Evolutionary conservation across 768 basidiomycete genomes (phyloP).

Genomic region (Suillus bovinus): DNA sequence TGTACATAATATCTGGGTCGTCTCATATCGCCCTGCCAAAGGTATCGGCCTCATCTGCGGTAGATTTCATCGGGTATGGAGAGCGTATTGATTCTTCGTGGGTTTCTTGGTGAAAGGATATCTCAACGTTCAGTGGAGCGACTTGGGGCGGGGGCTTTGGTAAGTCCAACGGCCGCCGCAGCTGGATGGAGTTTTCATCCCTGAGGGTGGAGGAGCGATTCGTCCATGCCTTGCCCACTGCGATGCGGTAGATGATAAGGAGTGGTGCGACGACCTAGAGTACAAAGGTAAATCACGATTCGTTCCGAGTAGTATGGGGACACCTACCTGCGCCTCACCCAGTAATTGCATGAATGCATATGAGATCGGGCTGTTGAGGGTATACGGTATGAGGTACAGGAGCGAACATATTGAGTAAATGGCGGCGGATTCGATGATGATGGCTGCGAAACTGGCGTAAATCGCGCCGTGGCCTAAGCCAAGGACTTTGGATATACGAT

Average conservation of each 20-base stretch:
- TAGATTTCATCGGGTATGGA: not conserved
- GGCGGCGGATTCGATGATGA: slow-evolving; percentile 36
- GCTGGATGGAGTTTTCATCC: slow-evolving; percentile 8
- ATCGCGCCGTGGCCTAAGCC: slow-evolving; percentile 26
- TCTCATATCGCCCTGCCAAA: not conserved
- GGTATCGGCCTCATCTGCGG: too few species aligned
- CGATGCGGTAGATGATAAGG: slow-evolving; percentile 49
- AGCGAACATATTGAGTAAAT: slow-evolving; percentile 34
- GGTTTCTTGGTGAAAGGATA: not conserved
- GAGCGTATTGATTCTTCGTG: not conserved
- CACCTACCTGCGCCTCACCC: slow-evolving; percentile 29
- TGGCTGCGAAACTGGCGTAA: slow-evolving; percentile 35
- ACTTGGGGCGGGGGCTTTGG: not conserved
- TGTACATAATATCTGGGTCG: not conserved
- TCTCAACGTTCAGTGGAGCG: not conserved
- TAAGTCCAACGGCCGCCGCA: slow-evolving; percentile 11
- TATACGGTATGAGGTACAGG: slow-evolving; percentile 33
- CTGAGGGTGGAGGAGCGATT: slow-evolving; percentile 17
- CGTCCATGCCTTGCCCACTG: slow-evolving; percentile 46
- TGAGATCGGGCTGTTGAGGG: slow-evolving; percentile 23
- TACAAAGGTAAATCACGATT: not conserved
- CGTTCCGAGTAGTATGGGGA: not conserved
- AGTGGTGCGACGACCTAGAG: slow-evolving; percentile 47
- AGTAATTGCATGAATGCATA: slow-evolving; percentile 32
- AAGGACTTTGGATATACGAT: slow-evolving; percentile 26